Conservation (phyloP, 768 basidiomycete genomes). For the Termitomyces sp. region DNA sequence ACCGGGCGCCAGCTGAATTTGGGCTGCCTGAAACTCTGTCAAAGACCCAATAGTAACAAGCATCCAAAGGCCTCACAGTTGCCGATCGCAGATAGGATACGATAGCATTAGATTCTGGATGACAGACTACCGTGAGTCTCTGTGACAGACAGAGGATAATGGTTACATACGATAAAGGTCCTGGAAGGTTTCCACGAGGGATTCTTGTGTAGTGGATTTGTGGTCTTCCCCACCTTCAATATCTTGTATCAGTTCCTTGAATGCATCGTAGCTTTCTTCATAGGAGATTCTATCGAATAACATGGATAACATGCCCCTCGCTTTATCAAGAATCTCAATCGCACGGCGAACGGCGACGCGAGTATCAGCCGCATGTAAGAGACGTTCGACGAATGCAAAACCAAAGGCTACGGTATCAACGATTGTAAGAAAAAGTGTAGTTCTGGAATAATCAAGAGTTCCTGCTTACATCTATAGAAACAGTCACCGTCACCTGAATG, state of each 20-base stretch:
- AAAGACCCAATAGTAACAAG: neutral
- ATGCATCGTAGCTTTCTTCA: constrained; percentile 70
- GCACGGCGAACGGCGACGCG: constrained; percentile 44
- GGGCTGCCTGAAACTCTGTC: constrained; percentile 44
- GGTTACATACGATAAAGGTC: constrained; percentile 37
- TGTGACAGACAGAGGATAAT: neutral
- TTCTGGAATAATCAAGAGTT: neutral
- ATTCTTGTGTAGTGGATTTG: constrained; percentile 26
- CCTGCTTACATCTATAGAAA: constrained; percentile 76
- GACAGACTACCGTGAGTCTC: neutral
- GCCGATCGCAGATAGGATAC: constrained; percentile 78
- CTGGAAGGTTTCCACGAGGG: constrained; percentile 50
- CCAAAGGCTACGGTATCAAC: constrained; percentile 54
- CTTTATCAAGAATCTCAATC: constrained; percentile 45
- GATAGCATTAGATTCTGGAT: constrained; percentile 61
- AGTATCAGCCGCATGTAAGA: constrained; percentile 44
- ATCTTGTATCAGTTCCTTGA: constrained; percentile 45
- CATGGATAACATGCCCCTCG: constrained; percentile 44
- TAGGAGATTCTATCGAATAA: constrained; percentile 67
- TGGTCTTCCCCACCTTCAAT: constrained; percentile 33
- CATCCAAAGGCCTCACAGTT: constrained; percentile 36
- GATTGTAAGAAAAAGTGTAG: neutral
- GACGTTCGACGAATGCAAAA: constrained; percentile 74
- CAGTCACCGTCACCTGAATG: constrained; percentile 82
- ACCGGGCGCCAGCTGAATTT: constrained; percentile 62